Conservation (phyloP, 2,329 filamentous ascomycete genomes). For the Rutstroemia sp. region DNA sequence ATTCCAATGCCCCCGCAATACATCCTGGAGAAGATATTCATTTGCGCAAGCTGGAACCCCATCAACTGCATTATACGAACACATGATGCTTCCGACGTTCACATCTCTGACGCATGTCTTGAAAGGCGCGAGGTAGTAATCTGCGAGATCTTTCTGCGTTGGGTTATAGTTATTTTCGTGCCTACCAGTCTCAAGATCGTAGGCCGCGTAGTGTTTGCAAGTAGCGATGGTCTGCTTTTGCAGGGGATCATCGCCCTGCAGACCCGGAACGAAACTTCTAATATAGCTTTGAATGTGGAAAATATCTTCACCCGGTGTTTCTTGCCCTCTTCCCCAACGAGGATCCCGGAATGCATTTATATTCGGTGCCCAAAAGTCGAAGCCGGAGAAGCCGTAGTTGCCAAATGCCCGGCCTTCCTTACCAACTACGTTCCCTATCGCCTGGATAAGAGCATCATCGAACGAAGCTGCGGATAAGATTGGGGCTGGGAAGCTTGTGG, state of each 20-base stretch:
- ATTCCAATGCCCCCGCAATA: constrained; percentile 58
- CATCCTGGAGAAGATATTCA: constrained; percentile 51
- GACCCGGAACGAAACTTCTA: constrained; percentile 43
- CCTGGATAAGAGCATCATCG: constrained; percentile 52
- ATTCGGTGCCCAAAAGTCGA: constrained; percentile 60
- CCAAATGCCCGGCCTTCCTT: constrained; percentile 60
- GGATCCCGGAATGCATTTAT: constrained; percentile 60
- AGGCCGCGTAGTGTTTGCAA: constrained; percentile 53
- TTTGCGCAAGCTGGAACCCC: constrained; percentile 58
- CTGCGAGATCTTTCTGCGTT: constrained; percentile 53
- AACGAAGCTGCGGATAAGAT: constrained; percentile 57
- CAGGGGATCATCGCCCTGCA: constrained; percentile 38
- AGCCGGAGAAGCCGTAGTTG: constrained; percentile 47
- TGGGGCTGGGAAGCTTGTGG: constrained; percentile 48
- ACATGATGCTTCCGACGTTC: constrained; percentile 52
- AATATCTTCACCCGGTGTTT: constrained; percentile 53
- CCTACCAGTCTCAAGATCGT: constrained; percentile 43
- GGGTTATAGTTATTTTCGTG: constrained; percentile 47
- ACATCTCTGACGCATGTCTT: constrained; percentile 53
- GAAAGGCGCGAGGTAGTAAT: constrained; percentile 63
- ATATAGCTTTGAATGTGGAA: constrained; percentile 44
- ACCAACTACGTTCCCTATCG: constrained; percentile 39
- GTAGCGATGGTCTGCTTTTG: constrained; percentile 37
- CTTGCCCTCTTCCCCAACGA: constrained; percentile 53
- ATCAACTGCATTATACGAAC: constrained; percentile 57